Conservation (phyloP, 805 yeast species). For the Dipodascus albidus region DNA sequence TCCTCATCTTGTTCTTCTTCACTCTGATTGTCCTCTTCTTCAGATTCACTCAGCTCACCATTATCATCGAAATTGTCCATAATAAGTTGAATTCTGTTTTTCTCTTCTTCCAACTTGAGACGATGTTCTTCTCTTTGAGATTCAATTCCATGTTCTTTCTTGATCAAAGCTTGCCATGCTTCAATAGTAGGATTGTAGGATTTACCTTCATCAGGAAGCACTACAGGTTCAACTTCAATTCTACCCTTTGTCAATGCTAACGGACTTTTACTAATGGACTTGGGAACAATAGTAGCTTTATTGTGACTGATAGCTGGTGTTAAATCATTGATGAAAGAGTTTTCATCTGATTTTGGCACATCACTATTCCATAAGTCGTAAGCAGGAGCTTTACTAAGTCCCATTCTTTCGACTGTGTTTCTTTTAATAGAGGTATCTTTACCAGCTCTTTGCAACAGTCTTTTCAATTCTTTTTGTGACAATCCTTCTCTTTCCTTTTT, state of each 20-base stretch:
- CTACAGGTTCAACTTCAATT: conserved; percentile 21
- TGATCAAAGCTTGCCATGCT: conserved; percentile 67
- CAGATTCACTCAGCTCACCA: conserved; percentile 13
- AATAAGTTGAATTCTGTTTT: conserved; percentile 49
- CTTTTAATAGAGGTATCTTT: conserved; percentile 37
- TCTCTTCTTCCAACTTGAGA: conserved; percentile 48
- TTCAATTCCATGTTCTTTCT: conserved; percentile 55
- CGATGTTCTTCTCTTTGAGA: conserved; percentile 56
- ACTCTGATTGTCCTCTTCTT: conserved; percentile 25
- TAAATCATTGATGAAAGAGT: conserved; percentile 6
- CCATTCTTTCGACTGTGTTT: neutral
- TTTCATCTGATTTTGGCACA: conserved; percentile 9
- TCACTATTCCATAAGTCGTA: conserved; percentile 65
- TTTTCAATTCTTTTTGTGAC: conserved; percentile 47
- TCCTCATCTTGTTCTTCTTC: conserved; percentile 24
- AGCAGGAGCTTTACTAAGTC: conserved; percentile 22
- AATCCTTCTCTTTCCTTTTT: conserved; percentile 47
- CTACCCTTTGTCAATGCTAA: conserved; percentile 44
- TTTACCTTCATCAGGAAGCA: conserved; percentile 70
- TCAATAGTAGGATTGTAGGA: conserved; percentile 85
- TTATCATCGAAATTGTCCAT: conserved; percentile 38
- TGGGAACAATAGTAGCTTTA: conserved; percentile 22
- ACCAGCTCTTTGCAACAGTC: conserved; percentile 70
- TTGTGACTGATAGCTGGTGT: conserved; percentile 17
- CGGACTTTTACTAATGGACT: conserved; percentile 42